phyloP scores from a whole-genome alignment of 208 protist genomes.

The Plasmodiophora brassicae region DNA sequence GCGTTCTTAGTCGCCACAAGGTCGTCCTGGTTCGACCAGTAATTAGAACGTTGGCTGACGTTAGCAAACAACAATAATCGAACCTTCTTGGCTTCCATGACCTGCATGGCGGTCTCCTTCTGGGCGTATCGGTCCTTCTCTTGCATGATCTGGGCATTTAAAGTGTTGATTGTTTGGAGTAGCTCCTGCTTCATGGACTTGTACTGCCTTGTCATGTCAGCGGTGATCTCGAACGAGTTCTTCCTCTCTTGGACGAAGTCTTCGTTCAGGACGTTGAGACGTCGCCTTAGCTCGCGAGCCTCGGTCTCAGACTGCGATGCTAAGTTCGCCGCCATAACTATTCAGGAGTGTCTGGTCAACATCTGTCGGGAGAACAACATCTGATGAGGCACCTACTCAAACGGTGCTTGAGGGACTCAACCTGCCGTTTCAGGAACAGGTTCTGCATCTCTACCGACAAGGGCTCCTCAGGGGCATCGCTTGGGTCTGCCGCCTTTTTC shows the following conservation, averaged over 20 bases:
- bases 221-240: slow-evolving; percentile 45
- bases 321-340: background rate
- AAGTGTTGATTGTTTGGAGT: background rate
- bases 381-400: background rate
- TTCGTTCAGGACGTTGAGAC: background rate
- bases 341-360: background rate
- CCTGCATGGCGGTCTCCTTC: background rate
- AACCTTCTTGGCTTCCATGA: background rate
- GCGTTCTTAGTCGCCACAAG: slow-evolving; percentile 62
- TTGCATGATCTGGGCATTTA: background rate
- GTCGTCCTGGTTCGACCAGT: background rate
- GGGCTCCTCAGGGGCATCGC: background rate
- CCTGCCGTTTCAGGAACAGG: background rate
- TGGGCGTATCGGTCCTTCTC: background rate
- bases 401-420: background rate
- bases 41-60: too few relatives aligned
- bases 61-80: too few relatives aligned
- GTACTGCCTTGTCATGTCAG: slow-evolving; percentile 53
- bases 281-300: background rate
- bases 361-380: background rate
- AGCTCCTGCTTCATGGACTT: slow-evolving; percentile 43
- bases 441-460: background rate
- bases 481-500: background rate
- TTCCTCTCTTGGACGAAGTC: slow-evolving; percentile 48
- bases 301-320: background rate